Conservation (phyloP, 805 yeast species). For the Cyberlindnera maritima region DNA sequence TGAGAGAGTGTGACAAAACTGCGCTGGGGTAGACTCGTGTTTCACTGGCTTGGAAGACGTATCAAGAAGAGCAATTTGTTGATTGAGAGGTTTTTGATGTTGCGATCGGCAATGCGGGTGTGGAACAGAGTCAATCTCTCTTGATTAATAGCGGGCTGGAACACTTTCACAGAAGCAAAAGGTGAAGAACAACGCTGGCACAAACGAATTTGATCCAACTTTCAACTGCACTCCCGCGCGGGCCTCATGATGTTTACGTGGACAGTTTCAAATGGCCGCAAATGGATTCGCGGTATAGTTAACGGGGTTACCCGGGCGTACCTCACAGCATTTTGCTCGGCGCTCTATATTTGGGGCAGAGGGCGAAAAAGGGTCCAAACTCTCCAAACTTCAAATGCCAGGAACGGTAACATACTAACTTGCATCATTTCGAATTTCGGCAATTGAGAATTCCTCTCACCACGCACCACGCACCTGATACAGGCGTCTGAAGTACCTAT, state of each 20-base stretch:
- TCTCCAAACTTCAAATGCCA: too few species aligned
- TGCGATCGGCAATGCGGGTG: too few species aligned
- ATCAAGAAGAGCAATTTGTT: not conserved
- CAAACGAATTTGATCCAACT: not conserved
- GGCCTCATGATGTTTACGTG: constrained; percentile 9
- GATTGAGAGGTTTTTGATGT: too few species aligned
- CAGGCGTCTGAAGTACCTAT: too few species aligned
- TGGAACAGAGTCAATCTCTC: not conserved
- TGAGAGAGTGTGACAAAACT: not conserved
- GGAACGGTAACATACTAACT: too few species aligned
- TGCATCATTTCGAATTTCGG: too few species aligned
- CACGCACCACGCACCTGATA: too few species aligned
- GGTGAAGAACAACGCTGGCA: not conserved
- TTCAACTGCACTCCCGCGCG: not conserved
- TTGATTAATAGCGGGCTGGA: not conserved
- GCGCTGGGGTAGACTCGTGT: not conserved
- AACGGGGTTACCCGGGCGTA: constrained; percentile 10
- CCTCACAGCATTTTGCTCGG: not conserved
- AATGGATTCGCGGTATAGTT: constrained; percentile 6
- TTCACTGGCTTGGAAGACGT: not conserved
- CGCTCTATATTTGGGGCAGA: too few species aligned
- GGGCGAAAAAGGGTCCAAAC: too few species aligned
- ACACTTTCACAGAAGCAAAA: too few species aligned
- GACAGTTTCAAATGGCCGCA: constrained; percentile 6
- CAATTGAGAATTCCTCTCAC: too few species aligned